Percentiles rank a stretch among this genome's conserved stretches.
These are phyloP conservation scores for Solanum microdontum DNA, from an alignment of 257 asterid genomes.

Conservation along the genomic window DNA sequence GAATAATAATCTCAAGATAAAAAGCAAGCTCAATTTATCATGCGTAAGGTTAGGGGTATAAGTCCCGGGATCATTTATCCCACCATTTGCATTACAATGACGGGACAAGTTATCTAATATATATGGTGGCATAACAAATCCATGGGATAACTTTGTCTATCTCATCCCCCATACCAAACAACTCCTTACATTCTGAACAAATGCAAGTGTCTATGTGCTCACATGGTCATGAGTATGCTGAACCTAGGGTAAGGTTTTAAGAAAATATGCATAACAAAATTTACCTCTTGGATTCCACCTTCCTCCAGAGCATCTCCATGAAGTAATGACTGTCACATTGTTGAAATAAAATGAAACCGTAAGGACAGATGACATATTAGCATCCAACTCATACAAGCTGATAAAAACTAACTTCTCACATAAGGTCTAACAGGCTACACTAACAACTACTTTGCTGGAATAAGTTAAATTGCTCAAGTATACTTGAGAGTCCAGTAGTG, in stretches of 20 bases:
- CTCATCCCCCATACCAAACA: background rate
- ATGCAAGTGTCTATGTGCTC: background rate
- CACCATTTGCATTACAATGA: background rate
- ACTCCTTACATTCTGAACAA: background rate
- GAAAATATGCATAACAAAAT: conserved; percentile 5
- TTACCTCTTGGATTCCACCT: conserved; percentile 90
- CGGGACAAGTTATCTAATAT: background rate
- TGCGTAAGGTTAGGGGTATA: background rate
- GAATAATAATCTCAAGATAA: background rate
- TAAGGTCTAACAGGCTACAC: background rate
- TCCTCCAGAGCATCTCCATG: conserved; percentile 79
- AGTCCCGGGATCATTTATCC: background rate
- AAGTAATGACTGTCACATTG: conserved; percentile 50
- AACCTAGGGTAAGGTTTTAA: background rate
- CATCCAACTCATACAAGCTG: background rate
- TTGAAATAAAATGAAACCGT: background rate
- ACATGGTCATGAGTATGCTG: background rate
- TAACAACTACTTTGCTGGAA: background rate
- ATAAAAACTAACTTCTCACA: background rate
- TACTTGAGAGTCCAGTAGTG: background rate
- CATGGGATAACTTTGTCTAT: background rate
- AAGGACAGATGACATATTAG: background rate
- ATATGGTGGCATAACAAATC: background rate
- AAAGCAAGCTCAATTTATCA: background rate
- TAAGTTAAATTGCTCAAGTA: background rate